Percentiles rank a stretch among this genome's conserved stretches.
Conservation (phyloP, 257 asterid genomes). For the Primulina tabacum region DNA sequence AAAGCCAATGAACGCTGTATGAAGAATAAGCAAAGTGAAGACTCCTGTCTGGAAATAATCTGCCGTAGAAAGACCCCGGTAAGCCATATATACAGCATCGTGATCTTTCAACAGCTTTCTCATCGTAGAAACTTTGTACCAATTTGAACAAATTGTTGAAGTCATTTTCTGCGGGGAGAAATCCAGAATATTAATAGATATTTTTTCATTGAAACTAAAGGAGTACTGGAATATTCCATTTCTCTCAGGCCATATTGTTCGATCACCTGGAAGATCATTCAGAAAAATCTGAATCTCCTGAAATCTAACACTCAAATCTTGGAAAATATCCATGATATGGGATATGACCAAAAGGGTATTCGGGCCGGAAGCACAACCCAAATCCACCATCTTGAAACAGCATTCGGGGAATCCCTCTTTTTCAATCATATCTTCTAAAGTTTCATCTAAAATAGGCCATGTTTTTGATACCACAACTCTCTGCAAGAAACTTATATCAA, state of each 20-base stretch:
- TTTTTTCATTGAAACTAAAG: too few relatives aligned
- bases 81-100: conserved; percentile 13
- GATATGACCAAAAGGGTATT: conserved; percentile 26
- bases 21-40: conserved; percentile 32
- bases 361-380: conserved; percentile 40
- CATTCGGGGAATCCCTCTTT: not conserved
- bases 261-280: conserved; percentile 31
- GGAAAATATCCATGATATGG: conserved; percentile 21
- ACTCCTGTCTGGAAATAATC: conserved; percentile 26
- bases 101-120: not conserved
- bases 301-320: not conserved
- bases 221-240: too few relatives aligned
- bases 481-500: conserved; percentile 3
- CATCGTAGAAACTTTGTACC: conserved; percentile 17
- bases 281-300: conserved; percentile 23
- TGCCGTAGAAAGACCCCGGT: conserved; percentile 34
- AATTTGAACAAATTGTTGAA: conserved; percentile 32
- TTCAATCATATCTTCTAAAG: conserved; percentile 16
- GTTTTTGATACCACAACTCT: conserved; percentile 23
- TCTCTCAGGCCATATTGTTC: too few relatives aligned
- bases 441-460: conserved; percentile 23
- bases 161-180: conserved; percentile 18
- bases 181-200: too few relatives aligned
- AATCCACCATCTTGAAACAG: conserved; percentile 28
- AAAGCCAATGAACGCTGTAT: conserved; percentile 40